A percentile compares a stretch with the other conserved stretches of the same genome.
phyloP scores from a whole-genome alignment of 2,329 filamentous ascomycete genomes.

The Aspergillus sp. region DNA sequence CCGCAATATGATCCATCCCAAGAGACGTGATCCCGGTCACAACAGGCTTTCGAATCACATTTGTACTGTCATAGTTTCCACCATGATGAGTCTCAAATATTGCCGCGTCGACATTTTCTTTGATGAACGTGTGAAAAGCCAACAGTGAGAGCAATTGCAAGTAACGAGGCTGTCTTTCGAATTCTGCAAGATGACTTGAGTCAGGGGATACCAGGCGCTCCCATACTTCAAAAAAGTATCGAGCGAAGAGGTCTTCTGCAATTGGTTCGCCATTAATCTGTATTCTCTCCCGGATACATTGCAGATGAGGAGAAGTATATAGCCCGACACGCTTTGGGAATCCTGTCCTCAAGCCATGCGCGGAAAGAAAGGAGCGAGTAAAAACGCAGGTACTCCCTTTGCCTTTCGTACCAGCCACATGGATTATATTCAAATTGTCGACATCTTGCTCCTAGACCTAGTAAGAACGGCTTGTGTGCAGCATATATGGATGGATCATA shows the following conservation, averaged over 20 bases:
- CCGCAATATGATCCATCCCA: slow-evolving; percentile 60
- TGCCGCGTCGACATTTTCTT: slow-evolving; percentile 53
- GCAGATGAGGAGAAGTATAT: slow-evolving; percentile 23
- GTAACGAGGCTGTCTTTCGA: slow-evolving; percentile 29
- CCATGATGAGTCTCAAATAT: slow-evolving; percentile 62
- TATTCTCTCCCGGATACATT: slow-evolving; percentile 29
- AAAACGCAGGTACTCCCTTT: slow-evolving; percentile 68
- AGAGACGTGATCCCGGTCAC: slow-evolving; percentile 57
- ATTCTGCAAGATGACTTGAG: background rate
- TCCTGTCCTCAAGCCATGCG: slow-evolving; percentile 20
- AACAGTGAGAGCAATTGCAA: slow-evolving; percentile 56
- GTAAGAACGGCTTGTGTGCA: background rate
- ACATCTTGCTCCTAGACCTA: slow-evolving; percentile 38
- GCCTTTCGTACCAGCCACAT: slow-evolving; percentile 68
- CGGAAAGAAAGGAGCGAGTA: slow-evolving; percentile 43
- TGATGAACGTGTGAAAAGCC: slow-evolving; percentile 56
- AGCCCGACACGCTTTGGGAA: slow-evolving; percentile 18
- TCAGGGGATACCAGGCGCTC: slow-evolving; percentile 24
- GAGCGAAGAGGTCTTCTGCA: slow-evolving; percentile 15
- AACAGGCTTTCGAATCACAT: slow-evolving; percentile 51
- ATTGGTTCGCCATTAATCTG: slow-evolving; percentile 26
- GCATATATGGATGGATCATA: background rate
- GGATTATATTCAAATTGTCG: slow-evolving; percentile 56
- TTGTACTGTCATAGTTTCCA: slow-evolving; percentile 62
- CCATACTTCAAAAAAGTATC: slow-evolving; percentile 27